These are phyloP conservation scores for Penicillium argentinense DNA, from an alignment of 495 filamentous ascomycete species.

Conservation along the genomic window DNA sequence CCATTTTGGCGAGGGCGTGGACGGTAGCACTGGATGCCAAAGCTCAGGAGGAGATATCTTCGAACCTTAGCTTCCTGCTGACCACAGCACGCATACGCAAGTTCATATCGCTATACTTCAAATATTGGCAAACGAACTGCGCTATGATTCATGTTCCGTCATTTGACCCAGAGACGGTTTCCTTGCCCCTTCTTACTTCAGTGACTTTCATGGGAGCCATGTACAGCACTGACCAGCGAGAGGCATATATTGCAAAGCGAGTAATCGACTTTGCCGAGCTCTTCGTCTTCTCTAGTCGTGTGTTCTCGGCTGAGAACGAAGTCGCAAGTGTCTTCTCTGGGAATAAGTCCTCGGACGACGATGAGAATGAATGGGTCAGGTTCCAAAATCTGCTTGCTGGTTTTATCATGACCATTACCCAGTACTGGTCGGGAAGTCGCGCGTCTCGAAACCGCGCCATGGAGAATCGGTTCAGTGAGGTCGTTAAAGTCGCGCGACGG, in stretches of 20 bases:
- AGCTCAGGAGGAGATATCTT: conserved; percentile 41
- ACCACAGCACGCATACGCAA: conserved; percentile 44
- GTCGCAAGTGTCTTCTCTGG: conserved; percentile 33
- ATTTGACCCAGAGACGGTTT: conserved; percentile 37
- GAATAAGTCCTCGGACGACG: conserved; percentile 16
- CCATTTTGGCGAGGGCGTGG: conserved; percentile 37
- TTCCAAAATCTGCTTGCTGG: conserved; percentile 49
- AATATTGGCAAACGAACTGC: conserved; percentile 49
- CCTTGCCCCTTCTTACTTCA: conserved; percentile 38
- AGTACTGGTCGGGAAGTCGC: conserved; percentile 49
- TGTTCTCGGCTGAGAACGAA: conserved; percentile 43
- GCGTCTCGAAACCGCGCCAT: conserved; percentile 42
- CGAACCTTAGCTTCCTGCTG: conserved; percentile 39
- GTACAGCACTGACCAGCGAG: conserved; percentile 43
- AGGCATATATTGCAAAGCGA: conserved; percentile 37
- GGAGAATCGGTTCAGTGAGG: conserved; percentile 45
- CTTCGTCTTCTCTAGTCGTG: conserved; percentile 43
- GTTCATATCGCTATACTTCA: conserved; percentile 42
- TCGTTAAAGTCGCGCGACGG: conserved; percentile 43
- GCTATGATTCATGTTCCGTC: conserved; percentile 40
- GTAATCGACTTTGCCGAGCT: conserved; percentile 50
- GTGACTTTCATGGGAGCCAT: conserved; percentile 50
- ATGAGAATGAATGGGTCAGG: conserved; percentile 33
- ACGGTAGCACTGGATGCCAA: conserved; percentile 37
- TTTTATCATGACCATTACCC: conserved; percentile 39